Evolutionary conservation across 2,329 filamentous ascomycete genomes (phyloP).

Genomic region (Rosellinia necatrix): DNA sequence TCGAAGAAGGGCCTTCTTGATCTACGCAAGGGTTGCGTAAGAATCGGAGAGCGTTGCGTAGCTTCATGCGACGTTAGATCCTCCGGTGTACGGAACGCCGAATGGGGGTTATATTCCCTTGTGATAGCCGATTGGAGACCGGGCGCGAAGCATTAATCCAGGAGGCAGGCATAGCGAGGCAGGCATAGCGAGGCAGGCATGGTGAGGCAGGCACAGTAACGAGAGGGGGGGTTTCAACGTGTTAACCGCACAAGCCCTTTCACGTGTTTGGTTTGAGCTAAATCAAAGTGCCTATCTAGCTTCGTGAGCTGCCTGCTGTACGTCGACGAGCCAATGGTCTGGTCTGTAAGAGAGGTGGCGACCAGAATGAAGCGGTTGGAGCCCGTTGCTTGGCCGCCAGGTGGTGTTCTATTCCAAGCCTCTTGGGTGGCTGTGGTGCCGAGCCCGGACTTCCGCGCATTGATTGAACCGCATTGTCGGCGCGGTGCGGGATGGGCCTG

Average conservation of each 20-base stretch:
- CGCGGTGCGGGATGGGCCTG: not conserved
- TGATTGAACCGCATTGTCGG: not conserved
- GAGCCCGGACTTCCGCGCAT: constrained; percentile 13
- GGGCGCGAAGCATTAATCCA: too few relatives aligned
- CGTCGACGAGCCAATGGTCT: too few relatives aligned
- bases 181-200: too few relatives aligned
- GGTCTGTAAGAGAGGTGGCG: too few relatives aligned
- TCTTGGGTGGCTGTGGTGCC: constrained; percentile 5
- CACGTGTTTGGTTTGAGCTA: too few relatives aligned
- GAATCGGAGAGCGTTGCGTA: constrained; percentile 6
- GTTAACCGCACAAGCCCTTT: too few relatives aligned
- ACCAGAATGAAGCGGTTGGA: too few relatives aligned
- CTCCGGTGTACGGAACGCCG: constrained; percentile 9
- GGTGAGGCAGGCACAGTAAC: too few relatives aligned
- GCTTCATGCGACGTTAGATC: constrained; percentile 14
- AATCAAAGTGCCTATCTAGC: too few relatives aligned
- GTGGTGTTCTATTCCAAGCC: constrained; percentile 5
- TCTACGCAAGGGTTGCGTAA: constrained; percentile 11
- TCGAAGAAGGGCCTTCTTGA: not conserved
- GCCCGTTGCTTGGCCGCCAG: constrained; percentile 2
- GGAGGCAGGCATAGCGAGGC: too few relatives aligned
- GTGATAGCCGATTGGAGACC: not conserved
- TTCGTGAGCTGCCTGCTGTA: too few relatives aligned
- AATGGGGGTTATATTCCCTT: not conserved
- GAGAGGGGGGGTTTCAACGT: too few relatives aligned